Base-by-base conservation (phyloP, 2,329 filamentous ascomycete genomes). In the Sordariomycetes sp. region DNA sequence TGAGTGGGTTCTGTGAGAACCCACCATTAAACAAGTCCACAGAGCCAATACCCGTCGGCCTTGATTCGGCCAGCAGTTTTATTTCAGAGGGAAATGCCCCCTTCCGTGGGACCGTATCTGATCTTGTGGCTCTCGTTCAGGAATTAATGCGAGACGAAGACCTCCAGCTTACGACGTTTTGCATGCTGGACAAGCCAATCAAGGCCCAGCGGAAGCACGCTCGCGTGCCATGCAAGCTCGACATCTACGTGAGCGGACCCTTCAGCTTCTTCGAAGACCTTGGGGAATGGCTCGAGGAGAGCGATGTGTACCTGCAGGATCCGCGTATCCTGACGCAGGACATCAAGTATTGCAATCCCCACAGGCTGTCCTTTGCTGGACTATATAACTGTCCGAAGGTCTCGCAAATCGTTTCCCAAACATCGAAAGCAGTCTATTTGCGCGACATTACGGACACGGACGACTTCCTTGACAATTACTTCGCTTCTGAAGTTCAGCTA, bases 91-190 rank as follows among this genome's bases (percentile, higher is more conserved):
- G 12, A 3, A n/a, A n/a, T 3, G 12, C 37, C 37, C 18, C 37
- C 14, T 43, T 43, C 14, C 12, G 37, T n/a, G 37, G 37, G 3
- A 43, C 37, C 4, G 12, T 43, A 43, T 81, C 58, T 80, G 77
- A 0, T 74, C 68, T 0, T 81, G 79, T 78, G 71, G 74, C 16
- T 62, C 72, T 14, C 79, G 73, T 0, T 73, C 81, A 43, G 12
- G 37, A 43, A n/a, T n/a, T 43, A 43, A 43, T 43, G 18, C 4
- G 37, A 1, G 72, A 80, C 51, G 58, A 79, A 53, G 25, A 53
- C 28, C 51, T 53, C 32, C 25, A 34, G 11, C 22, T 53, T n/a
- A 28, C 25, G 16, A 8, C 51, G 25, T n/a, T 34, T 12, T 53
- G 51, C 51, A 53, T 5, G 6, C 28, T 53, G 25, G 53, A 54